These are phyloP conservation scores for Martiniozyma abietophila DNA, from an alignment of 805 yeast genomes.

Conservation along the genomic window DNA sequence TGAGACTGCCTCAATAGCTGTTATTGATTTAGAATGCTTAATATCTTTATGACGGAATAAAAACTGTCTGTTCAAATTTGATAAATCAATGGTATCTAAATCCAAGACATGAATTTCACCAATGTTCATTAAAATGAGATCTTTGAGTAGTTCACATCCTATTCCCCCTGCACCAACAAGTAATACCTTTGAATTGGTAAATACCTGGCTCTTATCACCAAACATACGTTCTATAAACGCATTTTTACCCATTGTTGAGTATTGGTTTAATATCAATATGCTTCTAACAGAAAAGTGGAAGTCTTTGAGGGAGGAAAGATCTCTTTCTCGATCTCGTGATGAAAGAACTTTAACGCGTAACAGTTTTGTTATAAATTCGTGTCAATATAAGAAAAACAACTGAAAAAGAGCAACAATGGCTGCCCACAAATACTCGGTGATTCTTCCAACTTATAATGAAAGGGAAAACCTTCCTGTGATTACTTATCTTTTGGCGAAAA, in stretches of 20 bases:
- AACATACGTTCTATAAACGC: conserved; percentile 36
- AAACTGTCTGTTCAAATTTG: conserved; percentile 90
- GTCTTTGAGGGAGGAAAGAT: too few species aligned
- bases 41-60: conserved; percentile 84
- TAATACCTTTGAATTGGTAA: conserved; percentile 47
- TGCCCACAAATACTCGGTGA: conserved; percentile 69
- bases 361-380: too few species aligned
- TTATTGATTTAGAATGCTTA: conserved; percentile 75
- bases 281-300: too few species aligned
- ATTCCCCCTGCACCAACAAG: conserved; percentile 96
- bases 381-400: too few species aligned
- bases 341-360: too few species aligned
- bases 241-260: too few species aligned
- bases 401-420: too few species aligned
- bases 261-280: too few species aligned
- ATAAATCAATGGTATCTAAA: conserved; percentile 86
- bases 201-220: conserved; percentile 27
- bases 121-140: conserved; percentile 67
- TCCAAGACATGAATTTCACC: conserved; percentile 91
- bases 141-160: conserved; percentile 85
- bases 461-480: conserved; percentile 60
- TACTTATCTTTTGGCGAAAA: conserved; percentile 58
- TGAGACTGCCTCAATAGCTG: conserved; percentile 77
- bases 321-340: too few species aligned
- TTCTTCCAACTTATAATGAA: conserved; percentile 73